Evolutionary conservation across 2,329 filamentous ascomycete species (phyloP).

Genomic region (Escovopsis sp.): DNA sequence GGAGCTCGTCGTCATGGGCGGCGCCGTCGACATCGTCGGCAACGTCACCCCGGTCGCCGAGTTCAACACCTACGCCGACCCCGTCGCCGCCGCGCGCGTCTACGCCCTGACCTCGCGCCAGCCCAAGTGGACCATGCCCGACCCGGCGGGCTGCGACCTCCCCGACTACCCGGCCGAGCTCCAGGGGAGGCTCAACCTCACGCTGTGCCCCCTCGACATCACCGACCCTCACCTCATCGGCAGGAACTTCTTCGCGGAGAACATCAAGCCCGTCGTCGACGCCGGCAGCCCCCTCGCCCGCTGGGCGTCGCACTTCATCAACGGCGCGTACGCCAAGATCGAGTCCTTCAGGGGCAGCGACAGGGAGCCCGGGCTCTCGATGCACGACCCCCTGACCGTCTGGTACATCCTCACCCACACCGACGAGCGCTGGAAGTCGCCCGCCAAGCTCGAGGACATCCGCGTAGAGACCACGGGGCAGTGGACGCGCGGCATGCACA

Average conservation of each 20-base stretch:
- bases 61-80: slow-evolving; percentile 91
- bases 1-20: slow-evolving; percentile 92
- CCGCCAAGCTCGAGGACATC: slow-evolving; percentile 58
- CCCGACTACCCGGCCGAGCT: slow-evolving; percentile 49
- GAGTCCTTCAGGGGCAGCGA: slow-evolving; percentile 44
- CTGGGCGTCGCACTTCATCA: slow-evolving; percentile 60
- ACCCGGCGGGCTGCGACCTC: slow-evolving; percentile 37
- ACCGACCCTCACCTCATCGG: slow-evolving; percentile 56
- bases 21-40: slow-evolving; percentile 62
- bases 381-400: slow-evolving; percentile 67
- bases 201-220: slow-evolving; percentile 63
- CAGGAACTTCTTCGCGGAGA: slow-evolving; percentile 41
- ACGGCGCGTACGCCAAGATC: slow-evolving; percentile 56
- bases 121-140: slow-evolving; percentile 64
- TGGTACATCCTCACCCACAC: slow-evolving; percentile 60
- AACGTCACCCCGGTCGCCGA: slow-evolving; percentile 80
- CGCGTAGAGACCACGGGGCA: slow-evolving; percentile 81
- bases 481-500: slow-evolving; percentile 87
- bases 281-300: slow-evolving; percentile 56
- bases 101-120: slow-evolving; percentile 62
- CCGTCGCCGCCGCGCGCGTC: slow-evolving; percentile 60
- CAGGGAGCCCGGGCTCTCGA: slow-evolving; percentile 43
- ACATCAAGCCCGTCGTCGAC: slow-evolving; percentile 39
- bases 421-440: slow-evolving; percentile 42
- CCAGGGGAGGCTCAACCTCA: slow-evolving; percentile 48